Conservation (phyloP, 2,329 filamentous ascomycete genomes). For the Cytospora chrysosperma region DNA sequence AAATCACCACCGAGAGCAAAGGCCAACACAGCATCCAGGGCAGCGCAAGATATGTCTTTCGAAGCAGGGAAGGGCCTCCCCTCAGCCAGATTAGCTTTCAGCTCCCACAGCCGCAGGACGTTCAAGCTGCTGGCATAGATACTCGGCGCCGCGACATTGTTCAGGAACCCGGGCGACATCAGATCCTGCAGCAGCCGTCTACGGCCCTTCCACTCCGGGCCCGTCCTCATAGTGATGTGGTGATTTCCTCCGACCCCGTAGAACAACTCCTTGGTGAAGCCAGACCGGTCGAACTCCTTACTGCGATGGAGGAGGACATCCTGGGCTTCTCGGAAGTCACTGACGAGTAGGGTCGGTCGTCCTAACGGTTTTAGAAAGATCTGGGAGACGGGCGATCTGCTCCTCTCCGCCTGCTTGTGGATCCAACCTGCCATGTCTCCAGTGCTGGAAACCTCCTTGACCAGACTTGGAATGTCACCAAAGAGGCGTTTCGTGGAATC, state of each 20-base stretch:
- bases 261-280: slow-evolving; percentile 32
- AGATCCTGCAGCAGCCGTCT: slow-evolving; percentile 37
- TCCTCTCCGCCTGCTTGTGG: slow-evolving; percentile 11
- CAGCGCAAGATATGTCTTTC: slow-evolving; percentile 34
- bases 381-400: slow-evolving; percentile 33
- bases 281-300: slow-evolving; percentile 25
- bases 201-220: slow-evolving; percentile 34
- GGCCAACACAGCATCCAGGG: slow-evolving; percentile 38
- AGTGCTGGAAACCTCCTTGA: slow-evolving; percentile 19
- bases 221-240: slow-evolving; percentile 36
- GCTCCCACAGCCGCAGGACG: slow-evolving; percentile 36
- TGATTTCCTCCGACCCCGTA: slow-evolving; percentile 28
- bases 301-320: slow-evolving; percentile 17
- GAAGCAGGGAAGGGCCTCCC: slow-evolving; percentile 34
- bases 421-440: slow-evolving; percentile 25
- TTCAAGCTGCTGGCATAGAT: slow-evolving; percentile 34
- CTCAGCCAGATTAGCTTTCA: slow-evolving; percentile 33
- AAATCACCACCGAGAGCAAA: slow-evolving; percentile 33
- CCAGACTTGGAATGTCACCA: slow-evolving; percentile 28
- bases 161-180: slow-evolving; percentile 38
- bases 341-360: slow-evolving; percentile 6
- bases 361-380: slow-evolving; percentile 36
- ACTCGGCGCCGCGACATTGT: slow-evolving; percentile 35
- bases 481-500: slow-evolving; percentile 25
- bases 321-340: slow-evolving; percentile 15